Evolutionary conservation across 1,284 basidiomycete species (phyloP), one percentile per base, ranked within the genome.

Genomic region (Bjerkandera adusta): DNA sequence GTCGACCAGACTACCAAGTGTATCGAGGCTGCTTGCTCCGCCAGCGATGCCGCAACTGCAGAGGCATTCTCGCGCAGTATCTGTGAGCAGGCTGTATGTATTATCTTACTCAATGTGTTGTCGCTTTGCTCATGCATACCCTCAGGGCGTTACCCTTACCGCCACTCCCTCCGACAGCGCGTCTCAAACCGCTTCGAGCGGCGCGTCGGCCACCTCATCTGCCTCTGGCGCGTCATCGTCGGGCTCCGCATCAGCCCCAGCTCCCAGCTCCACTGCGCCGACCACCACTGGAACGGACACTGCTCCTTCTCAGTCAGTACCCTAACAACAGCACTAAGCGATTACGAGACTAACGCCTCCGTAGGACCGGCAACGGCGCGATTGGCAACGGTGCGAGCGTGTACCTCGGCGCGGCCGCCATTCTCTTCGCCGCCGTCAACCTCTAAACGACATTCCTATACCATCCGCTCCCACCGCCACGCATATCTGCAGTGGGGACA

Each of bases 71-170:
- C 80, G 3, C 66, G 69, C 48, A 49, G 57, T 10, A 60, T 79
- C 33, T 85, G 83, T 54, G 56, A 51, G 1, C 62, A 69, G 43
- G 76, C 77, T 40, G 82, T 83, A 59, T 50, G 79, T 74, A 13
- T 15, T 20, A n/a, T 35, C 32, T 15, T 40, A 16, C 29, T 18
- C 37, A 25, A 4, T 13, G 21, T 12, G 24, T 45, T 30, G 18
- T 11, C 16, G 22, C 8, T 33, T 26, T 4, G 13, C 7, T 36
- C 4, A 10, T 15, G 20, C 37, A 33, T 20, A 36, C 13, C 37
- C 22, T 16, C 39, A 79, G 77, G 76, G 78, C 47, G 73, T 81
- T 7, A 79, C 73, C 2, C 60, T 81, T 48, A 70, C 66, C 3
- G 42, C 50, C 29, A 30, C 49, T n/a, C 32, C 49, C 6, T 16